Evolutionary conservation across 1,284 basidiomycete genomes (phyloP).

Genomic region (Ceratobasidium theobromae): DNA sequence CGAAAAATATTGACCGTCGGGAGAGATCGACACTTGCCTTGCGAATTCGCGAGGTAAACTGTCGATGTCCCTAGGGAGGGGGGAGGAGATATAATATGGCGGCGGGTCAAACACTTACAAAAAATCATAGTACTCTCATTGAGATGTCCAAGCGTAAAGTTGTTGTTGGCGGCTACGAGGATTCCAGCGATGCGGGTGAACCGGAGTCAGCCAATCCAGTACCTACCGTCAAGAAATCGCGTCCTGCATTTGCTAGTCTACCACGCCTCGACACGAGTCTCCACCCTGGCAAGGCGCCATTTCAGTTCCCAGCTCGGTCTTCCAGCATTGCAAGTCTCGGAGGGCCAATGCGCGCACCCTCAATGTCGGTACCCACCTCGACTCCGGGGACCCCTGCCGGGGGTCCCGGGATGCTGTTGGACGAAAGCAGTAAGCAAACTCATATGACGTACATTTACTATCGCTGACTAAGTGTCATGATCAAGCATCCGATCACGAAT

Average conservation of each 20-base stretch:
- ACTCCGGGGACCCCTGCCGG: no score
- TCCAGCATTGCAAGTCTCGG: background rate
- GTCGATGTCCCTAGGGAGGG: background rate
- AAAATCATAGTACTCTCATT: background rate
- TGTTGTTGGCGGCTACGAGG: background rate
- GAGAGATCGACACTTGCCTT: background rate
- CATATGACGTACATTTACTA: no score
- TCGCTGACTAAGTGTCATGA: no score
- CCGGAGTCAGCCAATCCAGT: background rate
- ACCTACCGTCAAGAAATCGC: background rate
- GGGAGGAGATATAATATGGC: background rate
- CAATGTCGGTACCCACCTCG: background rate
- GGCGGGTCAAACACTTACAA: background rate
- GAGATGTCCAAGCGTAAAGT: conserved; percentile 16
- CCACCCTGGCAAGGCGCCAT: background rate
- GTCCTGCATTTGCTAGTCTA: background rate
- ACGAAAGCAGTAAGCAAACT: no score
- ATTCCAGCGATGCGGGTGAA: background rate
- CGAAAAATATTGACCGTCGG: no score
- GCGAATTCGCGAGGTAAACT: no score
- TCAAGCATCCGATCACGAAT: no score
- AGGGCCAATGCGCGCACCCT: background rate
- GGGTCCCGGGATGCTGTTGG: no score
- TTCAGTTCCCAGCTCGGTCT: background rate
- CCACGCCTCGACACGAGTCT: background rate